These are phyloP conservation scores for Colletotrichum viniferum DNA, from an alignment of 2,329 filamentous ascomycete genomes.

Conservation along the genomic window DNA sequence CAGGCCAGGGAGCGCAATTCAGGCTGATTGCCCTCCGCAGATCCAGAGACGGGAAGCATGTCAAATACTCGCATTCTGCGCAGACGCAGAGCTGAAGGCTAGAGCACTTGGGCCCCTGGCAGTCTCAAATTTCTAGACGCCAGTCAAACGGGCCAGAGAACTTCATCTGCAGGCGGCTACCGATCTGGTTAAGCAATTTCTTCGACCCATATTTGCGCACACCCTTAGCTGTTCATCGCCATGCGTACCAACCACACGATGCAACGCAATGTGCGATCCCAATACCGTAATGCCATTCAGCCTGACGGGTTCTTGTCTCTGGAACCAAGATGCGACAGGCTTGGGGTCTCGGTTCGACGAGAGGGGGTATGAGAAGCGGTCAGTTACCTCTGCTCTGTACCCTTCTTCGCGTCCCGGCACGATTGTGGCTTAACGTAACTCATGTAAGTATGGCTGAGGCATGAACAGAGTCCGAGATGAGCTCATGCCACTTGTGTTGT, in stretches of 20 bases:
- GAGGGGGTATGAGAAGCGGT: neutral
- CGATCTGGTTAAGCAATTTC: neutral
- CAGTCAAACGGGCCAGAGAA: neutral
- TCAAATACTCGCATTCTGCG: neutral
- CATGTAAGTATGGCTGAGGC: slow-evolving; percentile 7
- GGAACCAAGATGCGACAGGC: neutral
- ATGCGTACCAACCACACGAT: neutral
- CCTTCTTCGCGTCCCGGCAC: neutral
- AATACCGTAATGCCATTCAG: neutral
- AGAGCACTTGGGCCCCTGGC: neutral
- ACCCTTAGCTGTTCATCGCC: neutral
- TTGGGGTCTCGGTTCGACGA: neutral
- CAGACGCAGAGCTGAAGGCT: neutral
- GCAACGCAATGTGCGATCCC: neutral
- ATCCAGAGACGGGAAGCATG: neutral
- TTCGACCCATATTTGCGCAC: slow-evolving; percentile 6
- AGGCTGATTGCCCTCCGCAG: slow-evolving; percentile 15
- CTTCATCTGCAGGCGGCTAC: neutral
- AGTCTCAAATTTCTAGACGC: neutral
- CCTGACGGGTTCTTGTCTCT: neutral
- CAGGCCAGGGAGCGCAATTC: neutral
- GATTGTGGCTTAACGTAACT: neutral
- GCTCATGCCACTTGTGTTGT: neutral
- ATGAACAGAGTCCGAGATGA: neutral
- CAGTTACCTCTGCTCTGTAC: neutral